These are phyloP conservation scores for Trypanosoma lewisi DNA, from an alignment of 208 protist species.

Conservation along the genomic window DNA sequence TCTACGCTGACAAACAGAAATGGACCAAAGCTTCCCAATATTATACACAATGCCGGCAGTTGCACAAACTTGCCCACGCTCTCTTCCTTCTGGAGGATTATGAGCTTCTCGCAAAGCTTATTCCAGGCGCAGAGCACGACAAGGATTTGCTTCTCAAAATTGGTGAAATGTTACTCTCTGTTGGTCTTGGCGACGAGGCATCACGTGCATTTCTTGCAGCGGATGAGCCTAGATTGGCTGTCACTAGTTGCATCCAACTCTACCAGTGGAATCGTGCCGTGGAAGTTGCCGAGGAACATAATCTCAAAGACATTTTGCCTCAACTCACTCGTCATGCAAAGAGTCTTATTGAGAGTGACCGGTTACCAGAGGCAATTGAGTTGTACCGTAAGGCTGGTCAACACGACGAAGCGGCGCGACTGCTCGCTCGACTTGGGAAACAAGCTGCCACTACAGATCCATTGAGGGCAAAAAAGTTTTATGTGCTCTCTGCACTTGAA, in stretches of 20 bases:
- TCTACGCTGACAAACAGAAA: slow-evolving; percentile 94
- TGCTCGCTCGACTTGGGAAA: slow-evolving; percentile 88
- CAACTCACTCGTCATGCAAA: slow-evolving; percentile 89
- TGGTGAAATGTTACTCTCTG: slow-evolving; percentile 88
- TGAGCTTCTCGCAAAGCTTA: slow-evolving; percentile 84
- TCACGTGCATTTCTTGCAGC: slow-evolving; percentile 88
- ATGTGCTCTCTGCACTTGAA: slow-evolving; percentile 94
- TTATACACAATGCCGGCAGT: slow-evolving; percentile 93
- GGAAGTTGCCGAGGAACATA: slow-evolving; percentile 88
- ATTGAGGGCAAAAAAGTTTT: slow-evolving; percentile 94
- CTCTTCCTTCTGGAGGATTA: slow-evolving; percentile 95
- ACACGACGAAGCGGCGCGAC: slow-evolving; percentile 91
- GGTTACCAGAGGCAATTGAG: slow-evolving; percentile 94
- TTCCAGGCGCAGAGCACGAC: slow-evolving; percentile 86
- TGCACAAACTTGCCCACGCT: slow-evolving; percentile 84
- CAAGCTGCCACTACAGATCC: slow-evolving; percentile 71
- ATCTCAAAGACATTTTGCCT: slow-evolving; percentile 85
- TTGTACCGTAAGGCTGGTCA: slow-evolving; percentile 95
- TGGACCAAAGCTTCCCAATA: slow-evolving; percentile 95
- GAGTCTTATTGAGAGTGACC: slow-evolving; percentile 87
- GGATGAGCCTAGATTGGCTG: slow-evolving; percentile 84
- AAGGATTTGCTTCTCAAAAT: slow-evolving; percentile 85
- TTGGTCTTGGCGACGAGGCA: slow-evolving; percentile 90
- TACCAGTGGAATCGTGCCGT: slow-evolving; percentile 94
- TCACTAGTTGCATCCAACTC: slow-evolving; percentile 93